These are phyloP conservation scores for Comarum palustre DNA, from an alignment of 306 rosid genomes.

Conservation along the genomic window DNA sequence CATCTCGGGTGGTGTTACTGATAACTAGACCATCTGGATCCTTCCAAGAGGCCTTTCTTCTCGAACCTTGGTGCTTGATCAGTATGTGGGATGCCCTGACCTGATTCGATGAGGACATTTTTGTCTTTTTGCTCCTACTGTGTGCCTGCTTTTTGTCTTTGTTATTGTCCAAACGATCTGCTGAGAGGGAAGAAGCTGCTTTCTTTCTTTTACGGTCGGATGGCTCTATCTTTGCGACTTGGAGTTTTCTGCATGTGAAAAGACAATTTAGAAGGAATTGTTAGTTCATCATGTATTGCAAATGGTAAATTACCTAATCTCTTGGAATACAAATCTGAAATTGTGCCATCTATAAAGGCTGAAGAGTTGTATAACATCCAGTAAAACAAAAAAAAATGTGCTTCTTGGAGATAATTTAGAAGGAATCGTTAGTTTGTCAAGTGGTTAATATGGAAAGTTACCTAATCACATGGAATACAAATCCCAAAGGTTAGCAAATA, in stretches of 20 bases:
- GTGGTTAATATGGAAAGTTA: not conserved
- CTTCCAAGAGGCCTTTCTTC: slow-evolving; percentile 94
- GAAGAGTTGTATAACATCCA: not conserved
- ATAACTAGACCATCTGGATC: slow-evolving; percentile 88
- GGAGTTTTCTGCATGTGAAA: not conserved
- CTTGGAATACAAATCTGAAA: not conserved
- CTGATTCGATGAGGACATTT: slow-evolving; percentile 73
- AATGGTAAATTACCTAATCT: not conserved
- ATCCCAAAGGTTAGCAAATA: not conserved
- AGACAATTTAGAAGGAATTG: not conserved
- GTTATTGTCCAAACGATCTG: slow-evolving; percentile 51
- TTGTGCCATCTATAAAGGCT: not conserved
- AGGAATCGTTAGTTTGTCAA: too few species aligned
- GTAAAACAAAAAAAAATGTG: too few species aligned
- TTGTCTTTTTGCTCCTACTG: slow-evolving; percentile 36
- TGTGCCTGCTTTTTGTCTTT: slow-evolving; percentile 34
- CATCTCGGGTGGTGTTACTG: slow-evolving; percentile 62
- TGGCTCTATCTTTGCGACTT: slow-evolving; percentile 62
- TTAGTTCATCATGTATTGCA: not conserved
- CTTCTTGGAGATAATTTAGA: not conserved
- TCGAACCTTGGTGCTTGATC: slow-evolving; percentile 86
- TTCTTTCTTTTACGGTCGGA: slow-evolving; percentile 82
- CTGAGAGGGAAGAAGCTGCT: slow-evolving; percentile 38
- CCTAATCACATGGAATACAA: not conserved
- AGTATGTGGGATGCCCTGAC: slow-evolving; percentile 95